phyloP scores from a whole-genome alignment of 768 basidiomycete species.

The Tulasnella sp. region DNA sequence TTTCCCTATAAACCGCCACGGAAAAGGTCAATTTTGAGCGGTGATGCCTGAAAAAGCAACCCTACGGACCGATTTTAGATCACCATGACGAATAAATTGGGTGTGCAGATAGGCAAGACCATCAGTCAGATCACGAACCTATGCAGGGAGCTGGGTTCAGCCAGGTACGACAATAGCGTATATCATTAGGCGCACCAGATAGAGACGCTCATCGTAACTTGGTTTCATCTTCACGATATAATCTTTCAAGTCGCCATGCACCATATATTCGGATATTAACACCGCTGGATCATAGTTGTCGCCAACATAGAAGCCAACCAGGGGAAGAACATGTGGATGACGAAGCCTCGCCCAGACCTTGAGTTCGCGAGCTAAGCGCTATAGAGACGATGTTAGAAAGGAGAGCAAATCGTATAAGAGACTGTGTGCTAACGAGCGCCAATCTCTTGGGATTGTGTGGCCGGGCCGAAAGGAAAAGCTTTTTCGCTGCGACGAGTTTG shows the following conservation, averaged over 20 bases:
- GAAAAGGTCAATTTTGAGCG: too few relatives aligned
- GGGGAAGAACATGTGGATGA: not conserved
- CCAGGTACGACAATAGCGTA: too few relatives aligned
- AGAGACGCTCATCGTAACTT: not conserved
- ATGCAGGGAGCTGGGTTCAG: too few relatives aligned
- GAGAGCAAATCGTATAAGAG: not conserved
- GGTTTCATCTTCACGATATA: not conserved
- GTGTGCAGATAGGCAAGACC: too few relatives aligned
- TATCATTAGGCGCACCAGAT: not conserved
- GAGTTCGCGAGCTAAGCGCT: not conserved
- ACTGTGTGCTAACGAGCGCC: not conserved
- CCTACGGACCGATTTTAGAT: too few relatives aligned
- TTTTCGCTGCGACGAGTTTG: not conserved
- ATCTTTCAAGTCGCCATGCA: not conserved
- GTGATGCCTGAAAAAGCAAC: too few relatives aligned
- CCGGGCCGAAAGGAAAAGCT: not conserved
- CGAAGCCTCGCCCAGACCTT: not conserved
- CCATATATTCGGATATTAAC: not conserved
- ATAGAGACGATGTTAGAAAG: not conserved
- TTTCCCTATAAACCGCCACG: too few relatives aligned
- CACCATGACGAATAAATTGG: too few relatives aligned
- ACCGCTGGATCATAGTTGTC: not conserved
- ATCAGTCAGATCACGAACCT: too few relatives aligned
- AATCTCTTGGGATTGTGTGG: not conserved
- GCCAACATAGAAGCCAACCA: not conserved